A percentile compares a stretch with the other conserved stretches of the same genome.
These are phyloP conservation scores for Camellia sinensis DNA, from an alignment of 148 eudicot species.

Conservation along the genomic window DNA sequence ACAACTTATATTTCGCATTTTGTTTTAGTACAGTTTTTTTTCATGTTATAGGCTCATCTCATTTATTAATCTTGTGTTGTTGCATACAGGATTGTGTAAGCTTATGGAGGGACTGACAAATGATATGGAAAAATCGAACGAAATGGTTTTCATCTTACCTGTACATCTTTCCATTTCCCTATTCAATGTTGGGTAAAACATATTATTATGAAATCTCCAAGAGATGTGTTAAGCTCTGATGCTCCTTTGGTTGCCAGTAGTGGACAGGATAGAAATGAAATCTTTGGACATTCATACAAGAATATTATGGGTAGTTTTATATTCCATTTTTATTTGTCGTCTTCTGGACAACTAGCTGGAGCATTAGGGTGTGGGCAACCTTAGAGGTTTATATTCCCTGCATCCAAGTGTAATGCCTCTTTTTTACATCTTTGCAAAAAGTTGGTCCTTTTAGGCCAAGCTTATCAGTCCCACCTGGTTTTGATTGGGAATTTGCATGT, in stretches of 20 bases:
- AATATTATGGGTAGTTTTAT: neutral
- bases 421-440: neutral
- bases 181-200: slow-evolving; percentile 8
- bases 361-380: neutral
- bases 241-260: slow-evolving; percentile 1
- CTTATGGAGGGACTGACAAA: slow-evolving; percentile 71
- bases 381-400: neutral
- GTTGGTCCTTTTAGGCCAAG: neutral
- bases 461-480: neutral
- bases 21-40: neutral
- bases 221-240: neutral
- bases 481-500: neutral
- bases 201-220: neutral
- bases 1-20: no score
- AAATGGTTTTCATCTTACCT: slow-evolving; percentile 47
- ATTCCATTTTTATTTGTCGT: neutral
- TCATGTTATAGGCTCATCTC: neutral
- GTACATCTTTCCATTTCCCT: neutral
- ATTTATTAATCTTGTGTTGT: neutral
- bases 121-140: slow-evolving; percentile 86
- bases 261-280: neutral
- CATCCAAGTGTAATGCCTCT: neutral
- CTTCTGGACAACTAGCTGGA: neutral
- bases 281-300: neutral
- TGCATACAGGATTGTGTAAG: slow-evolving; percentile 64